These are phyloP conservation scores for Amaranthus cruentus DNA, from an alignment of 148 eudicot species.

Conservation along the genomic window DNA sequence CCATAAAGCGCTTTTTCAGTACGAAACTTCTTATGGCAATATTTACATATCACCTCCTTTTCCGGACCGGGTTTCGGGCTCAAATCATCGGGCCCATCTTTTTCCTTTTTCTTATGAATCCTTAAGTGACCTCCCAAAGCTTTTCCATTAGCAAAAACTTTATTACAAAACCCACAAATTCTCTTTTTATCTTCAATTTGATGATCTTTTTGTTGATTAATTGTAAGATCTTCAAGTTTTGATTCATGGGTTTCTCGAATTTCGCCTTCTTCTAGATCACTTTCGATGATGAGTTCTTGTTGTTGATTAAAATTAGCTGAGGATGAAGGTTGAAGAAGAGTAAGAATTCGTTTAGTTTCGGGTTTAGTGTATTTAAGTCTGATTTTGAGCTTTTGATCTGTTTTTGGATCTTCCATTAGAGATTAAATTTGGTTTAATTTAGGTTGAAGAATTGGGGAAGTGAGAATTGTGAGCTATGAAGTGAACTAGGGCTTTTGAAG, in stretches of 20 bases:
- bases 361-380: too few relatives aligned
- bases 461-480: too few relatives aligned
- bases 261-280: constrained; percentile 11
- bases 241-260: neutral
- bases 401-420: too few relatives aligned
- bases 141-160: constrained; percentile 22
- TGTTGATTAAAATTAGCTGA: neutral
- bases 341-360: too few relatives aligned
- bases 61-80: neutral
- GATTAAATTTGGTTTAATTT: too few relatives aligned
- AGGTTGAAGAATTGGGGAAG: too few relatives aligned
- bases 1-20: constrained; percentile 48
- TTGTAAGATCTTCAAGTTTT: neutral
- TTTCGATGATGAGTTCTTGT: neutral
- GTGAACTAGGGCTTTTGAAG: too few relatives aligned
- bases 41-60: neutral
- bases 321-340: too few relatives aligned
- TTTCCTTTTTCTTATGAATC: neutral
- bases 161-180: neutral
- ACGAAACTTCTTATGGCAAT: constrained; percentile 30
- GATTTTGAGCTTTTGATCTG: too few relatives aligned
- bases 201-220: neutral
- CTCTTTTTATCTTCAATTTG: neutral
- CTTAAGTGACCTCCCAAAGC: constrained; percentile 32
- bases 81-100: neutral